These are phyloP conservation scores for Cornus florida DNA, from an alignment of 148 eudicot genomes.

Conservation along the genomic window DNA sequence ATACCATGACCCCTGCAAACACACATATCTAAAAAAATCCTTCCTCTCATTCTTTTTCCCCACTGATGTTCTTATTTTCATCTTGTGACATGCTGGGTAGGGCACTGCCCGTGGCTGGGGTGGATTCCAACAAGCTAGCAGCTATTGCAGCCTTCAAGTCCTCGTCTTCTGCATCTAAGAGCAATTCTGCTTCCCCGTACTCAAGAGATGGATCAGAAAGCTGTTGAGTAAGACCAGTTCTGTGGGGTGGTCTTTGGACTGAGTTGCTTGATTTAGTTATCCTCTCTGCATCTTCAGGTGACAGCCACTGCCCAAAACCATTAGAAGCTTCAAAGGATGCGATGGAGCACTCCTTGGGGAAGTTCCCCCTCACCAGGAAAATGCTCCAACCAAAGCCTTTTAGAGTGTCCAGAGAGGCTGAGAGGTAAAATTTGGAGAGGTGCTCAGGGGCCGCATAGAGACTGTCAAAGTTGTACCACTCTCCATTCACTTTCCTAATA, in stretches of 20 bases:
- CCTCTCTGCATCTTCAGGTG: constrained; percentile 67
- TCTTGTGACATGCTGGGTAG: constrained; percentile 10
- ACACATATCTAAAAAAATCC: not conserved
- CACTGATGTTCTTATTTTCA: constrained; percentile 16
- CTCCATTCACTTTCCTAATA: constrained; percentile 78
- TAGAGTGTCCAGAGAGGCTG: constrained; percentile 67
- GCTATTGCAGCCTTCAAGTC: constrained; percentile 80
- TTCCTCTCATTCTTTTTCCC: constrained; percentile 2
- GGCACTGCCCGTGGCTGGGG: constrained; percentile 19
- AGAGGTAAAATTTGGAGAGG: constrained; percentile 80
- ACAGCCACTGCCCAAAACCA: constrained; percentile 79
- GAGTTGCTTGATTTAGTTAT: constrained; percentile 59
- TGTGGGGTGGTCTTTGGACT: constrained; percentile 29
- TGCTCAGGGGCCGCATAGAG: constrained; percentile 82
- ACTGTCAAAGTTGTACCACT: constrained; percentile 89
- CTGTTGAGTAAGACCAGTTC: constrained; percentile 15
- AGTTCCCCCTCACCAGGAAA: constrained; percentile 72
- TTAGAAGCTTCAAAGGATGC: constrained; percentile 60
- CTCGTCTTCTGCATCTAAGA: constrained; percentile 58
- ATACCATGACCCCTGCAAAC: not conserved
- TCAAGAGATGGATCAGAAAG: constrained; percentile 24
- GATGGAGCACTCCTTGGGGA: constrained; percentile 71
- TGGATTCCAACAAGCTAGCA: constrained; percentile 77
- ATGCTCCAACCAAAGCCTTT: constrained; percentile 86
- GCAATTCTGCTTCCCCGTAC: constrained; percentile 34